These are phyloP conservation scores for Tuber magnatum DNA, from an alignment of 495 filamentous ascomycete genomes.

Conservation along the genomic window DNA sequence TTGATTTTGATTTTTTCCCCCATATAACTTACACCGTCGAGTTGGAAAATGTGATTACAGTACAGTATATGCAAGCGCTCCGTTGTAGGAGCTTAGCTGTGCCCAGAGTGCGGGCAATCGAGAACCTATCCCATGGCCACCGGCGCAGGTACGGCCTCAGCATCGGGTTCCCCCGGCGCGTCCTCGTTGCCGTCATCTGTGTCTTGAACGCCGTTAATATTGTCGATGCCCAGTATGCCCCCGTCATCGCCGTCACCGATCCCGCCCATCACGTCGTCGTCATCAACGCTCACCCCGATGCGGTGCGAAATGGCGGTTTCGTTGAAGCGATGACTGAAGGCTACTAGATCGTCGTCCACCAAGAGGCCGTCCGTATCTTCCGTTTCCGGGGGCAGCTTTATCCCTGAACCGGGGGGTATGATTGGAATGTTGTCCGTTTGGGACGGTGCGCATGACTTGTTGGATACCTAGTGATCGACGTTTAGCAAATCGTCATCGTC, in stretches of 20 bases:
- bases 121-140: background rate
- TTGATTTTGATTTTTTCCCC: background rate
- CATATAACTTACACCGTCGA: background rate
- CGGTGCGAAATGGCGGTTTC: conserved; percentile 4
- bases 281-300: background rate
- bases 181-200: background rate
- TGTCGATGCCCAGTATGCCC: background rate
- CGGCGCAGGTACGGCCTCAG: background rate
- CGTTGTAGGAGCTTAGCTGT: background rate
- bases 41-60: background rate
- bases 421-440: conserved; percentile 28
- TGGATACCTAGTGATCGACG: conserved; percentile 1
- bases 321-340: conserved; percentile 35
- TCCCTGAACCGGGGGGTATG: conserved; percentile 33
- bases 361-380: conserved; percentile 30
- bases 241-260: background rate
- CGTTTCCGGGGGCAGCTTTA: conserved; percentile 36
- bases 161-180: background rate
- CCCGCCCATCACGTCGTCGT: background rate
- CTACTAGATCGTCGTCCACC: conserved; percentile 36
- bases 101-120: background rate
- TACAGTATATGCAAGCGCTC: background rate
- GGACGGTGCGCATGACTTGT: background rate
- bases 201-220: background rate
- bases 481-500: background rate